phyloP scores from a whole-genome alignment of 345 rosid genomes.

The Rhizophora mangle region DNA sequence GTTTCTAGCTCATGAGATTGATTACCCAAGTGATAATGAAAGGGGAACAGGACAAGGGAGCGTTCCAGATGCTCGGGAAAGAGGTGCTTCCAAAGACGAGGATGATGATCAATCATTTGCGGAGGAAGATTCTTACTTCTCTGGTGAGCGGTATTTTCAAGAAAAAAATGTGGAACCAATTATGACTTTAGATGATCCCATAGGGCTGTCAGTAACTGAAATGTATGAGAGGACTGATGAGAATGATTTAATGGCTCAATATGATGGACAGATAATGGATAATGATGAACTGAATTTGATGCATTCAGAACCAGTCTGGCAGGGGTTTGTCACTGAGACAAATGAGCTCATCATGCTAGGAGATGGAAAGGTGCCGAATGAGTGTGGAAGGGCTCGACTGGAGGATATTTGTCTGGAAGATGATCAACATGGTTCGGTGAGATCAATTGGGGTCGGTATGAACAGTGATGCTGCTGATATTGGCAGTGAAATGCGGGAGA shows the following conservation, averaged over 20 bases:
- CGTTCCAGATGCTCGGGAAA: constrained; percentile 76
- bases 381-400: constrained; percentile 41
- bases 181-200: constrained; percentile 67
- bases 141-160: constrained; percentile 78
- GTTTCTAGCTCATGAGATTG: constrained; percentile 99
- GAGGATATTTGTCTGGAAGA: constrained; percentile 70
- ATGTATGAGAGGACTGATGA: constrained; percentile 57
- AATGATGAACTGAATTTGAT: constrained; percentile 72
- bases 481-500: constrained; percentile 88
- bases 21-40: constrained; percentile 97
- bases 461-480: constrained; percentile 92
- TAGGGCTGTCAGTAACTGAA: constrained; percentile 62
- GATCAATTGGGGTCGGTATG: constrained; percentile 97
- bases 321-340: constrained; percentile 90
- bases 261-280: constrained; percentile 85
- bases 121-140: constrained; percentile 94
- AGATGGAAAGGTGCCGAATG: constrained; percentile 50
- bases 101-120: constrained; percentile 94
- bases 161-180: constrained; percentile 59
- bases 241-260: constrained; percentile 60
- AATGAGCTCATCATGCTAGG: constrained; percentile 61
- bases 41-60: constrained; percentile 81
- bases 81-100: constrained; percentile 70
- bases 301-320: constrained; percentile 91
- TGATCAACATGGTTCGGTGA: constrained; percentile 88